phyloP scores from a whole-genome alignment of 2,329 filamentous ascomycete genomes.

The Polytolypa hystricis region DNA sequence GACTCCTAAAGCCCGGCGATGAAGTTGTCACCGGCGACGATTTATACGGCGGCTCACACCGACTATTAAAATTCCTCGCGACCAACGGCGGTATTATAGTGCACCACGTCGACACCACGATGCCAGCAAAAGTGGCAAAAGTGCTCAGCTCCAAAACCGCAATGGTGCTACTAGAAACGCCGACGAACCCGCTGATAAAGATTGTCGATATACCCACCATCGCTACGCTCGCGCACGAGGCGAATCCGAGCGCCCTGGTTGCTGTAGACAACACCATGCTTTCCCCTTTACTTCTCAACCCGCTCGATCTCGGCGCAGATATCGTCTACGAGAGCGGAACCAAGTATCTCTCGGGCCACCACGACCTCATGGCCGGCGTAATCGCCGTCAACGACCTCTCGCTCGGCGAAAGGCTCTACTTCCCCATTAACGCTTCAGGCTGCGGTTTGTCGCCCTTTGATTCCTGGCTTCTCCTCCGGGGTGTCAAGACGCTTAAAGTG shows the following conservation, averaged over 20 bases:
- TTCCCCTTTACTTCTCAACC: conserved; percentile 86
- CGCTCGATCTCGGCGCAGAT: conserved; percentile 86
- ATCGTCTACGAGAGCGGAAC: conserved; percentile 97
- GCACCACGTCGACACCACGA: conserved; percentile 91
- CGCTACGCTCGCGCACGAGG: conserved; percentile 61
- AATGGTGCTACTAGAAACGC: conserved; percentile 92
- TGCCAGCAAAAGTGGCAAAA: conserved; percentile 55
- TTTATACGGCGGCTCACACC: conserved; percentile 89
- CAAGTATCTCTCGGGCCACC: conserved; percentile 94
- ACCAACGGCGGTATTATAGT: conserved; percentile 85
- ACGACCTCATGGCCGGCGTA: conserved; percentile 98
- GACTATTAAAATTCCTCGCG: conserved; percentile 82
- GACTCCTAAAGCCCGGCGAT: conserved; percentile 80
- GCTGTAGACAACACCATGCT: conserved; percentile 99
- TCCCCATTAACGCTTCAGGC: conserved; percentile 92
- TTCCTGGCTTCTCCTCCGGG: conserved; percentile 87
- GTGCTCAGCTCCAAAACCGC: conserved; percentile 70
- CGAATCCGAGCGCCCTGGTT: conserved; percentile 68
- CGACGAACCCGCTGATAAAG: conserved; percentile 96
- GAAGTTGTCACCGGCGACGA: conserved; percentile 97
- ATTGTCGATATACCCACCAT: conserved; percentile 85
- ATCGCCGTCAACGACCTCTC: conserved; percentile 76
- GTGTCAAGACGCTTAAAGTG: conserved; percentile 91
- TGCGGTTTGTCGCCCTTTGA: conserved; percentile 93
- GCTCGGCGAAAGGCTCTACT: conserved; percentile 83